Conservation (phyloP, 2,329 filamentous ascomycete genomes). For the Neurospora sp. region DNA sequence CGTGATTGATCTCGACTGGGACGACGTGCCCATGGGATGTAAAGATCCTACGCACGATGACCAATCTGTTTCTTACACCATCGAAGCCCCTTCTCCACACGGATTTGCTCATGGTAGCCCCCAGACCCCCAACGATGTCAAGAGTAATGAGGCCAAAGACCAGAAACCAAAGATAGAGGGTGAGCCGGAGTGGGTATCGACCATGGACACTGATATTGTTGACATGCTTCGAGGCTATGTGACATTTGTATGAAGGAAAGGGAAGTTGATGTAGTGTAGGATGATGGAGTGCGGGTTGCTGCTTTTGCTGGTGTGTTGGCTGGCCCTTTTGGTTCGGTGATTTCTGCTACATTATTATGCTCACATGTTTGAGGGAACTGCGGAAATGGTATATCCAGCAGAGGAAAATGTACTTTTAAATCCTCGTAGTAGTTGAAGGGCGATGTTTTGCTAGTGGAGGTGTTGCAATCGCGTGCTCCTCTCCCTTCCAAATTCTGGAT, state of each 20-base stretch:
- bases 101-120: not conserved
- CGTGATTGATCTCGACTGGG: not conserved
- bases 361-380: not conserved
- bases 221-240: slow-evolving; percentile 19
- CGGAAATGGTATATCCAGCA: not conserved
- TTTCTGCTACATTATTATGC: not conserved
- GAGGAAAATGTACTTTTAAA: not conserved
- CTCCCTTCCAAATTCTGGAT: not conserved
- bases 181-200: slow-evolving; percentile 18
- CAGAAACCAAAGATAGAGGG: not conserved
- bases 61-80: not conserved
- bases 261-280: not conserved
- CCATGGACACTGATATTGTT: slow-evolving; percentile 17
- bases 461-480: not conserved
- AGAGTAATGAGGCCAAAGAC: not conserved
- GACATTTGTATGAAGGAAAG: slow-evolving; percentile 13
- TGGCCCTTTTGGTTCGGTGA: not conserved
- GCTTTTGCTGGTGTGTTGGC: not conserved
- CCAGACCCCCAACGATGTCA: not conserved
- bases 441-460: not conserved
- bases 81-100: slow-evolving; percentile 1
- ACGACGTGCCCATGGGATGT: not conserved
- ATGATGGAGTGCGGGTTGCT: not conserved
- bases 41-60: not conserved
- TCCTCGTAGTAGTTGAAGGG: not conserved